Evolutionary conservation across 805 yeast genomes (phyloP), one percentile per base, ranked within the genome.

Genomic region (Wickerhamomyces bovis): DNA sequence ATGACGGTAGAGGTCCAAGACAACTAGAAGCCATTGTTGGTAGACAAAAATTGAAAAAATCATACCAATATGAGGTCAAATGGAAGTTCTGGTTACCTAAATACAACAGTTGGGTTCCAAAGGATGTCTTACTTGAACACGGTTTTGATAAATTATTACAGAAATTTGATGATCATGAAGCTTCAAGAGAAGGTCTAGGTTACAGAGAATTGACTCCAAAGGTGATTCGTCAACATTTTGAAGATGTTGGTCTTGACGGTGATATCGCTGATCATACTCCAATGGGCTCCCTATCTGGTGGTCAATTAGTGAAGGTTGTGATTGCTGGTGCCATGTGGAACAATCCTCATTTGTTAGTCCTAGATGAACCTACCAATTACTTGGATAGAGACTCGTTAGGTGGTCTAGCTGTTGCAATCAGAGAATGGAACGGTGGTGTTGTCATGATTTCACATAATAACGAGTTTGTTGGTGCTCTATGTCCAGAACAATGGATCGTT

Each of bases 251-350:
- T 50, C 76, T 92, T 56, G 99, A 94, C 61, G 95, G 97, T 57
- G 99, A 92, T 62, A 90, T 92, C 71, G 98, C 98, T 35, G 97
- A 94, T 68, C 98, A 92, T 68, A 92, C 97, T 18, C 97, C 97
- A 45, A 73, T 92, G 78, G 97, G 98, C 21, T 88, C 96, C 7
- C 75, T 92, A 53, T 89, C 97, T 22, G 99, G 99, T 66, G 99
- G 99, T 61, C 99, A 92, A 73, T 78, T 92, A 65, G 99, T 92
- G 51, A 92, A 92, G 70, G 98, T 92, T 53, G 99, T 92, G 50
- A 92, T 92, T 72, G 98, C 98, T 13, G 99, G 98, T 70, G 97
- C 98, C 54, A 92, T 92, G 94, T 92, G 99, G 99, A 92, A 94
- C 71, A 94, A 92, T 65, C 99, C 99, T 18, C 99, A 92, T 68